Conservation (phyloP, 768 basidiomycete species). For the Russula foetens region DNA sequence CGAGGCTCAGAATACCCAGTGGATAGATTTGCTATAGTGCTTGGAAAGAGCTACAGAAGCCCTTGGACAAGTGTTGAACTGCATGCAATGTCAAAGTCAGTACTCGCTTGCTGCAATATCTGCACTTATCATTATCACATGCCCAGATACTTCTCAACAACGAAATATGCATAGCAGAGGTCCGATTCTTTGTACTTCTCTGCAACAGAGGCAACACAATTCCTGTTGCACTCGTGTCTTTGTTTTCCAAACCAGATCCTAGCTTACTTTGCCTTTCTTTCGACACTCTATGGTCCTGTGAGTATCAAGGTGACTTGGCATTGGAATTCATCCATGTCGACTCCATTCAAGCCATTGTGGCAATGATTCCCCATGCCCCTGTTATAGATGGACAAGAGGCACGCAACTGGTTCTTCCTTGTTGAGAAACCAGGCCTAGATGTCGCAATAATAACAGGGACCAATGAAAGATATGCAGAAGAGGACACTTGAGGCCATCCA, state of each 20-base stretch:
- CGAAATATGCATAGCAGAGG: not conserved
- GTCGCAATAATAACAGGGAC: no score
- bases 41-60: not conserved
- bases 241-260: not conserved
- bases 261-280: not conserved
- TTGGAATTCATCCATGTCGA: no score
- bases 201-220: not conserved
- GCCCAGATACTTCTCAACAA: not conserved
- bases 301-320: not conserved
- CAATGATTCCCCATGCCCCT: no score
- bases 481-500: no score
- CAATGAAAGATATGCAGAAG: no score
- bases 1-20: not conserved
- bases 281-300: not conserved
- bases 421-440: no score
- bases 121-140: no score
- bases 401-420: no score
- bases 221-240: not conserved
- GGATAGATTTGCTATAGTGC: not conserved
- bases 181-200: not conserved
- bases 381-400: no score
- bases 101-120: not conserved
- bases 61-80: not conserved
- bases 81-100: not conserved
- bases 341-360: no score